Evolutionary conservation across 2,329 filamentous ascomycete species (phyloP), one percentile per base, ranked within the genome.

Genomic region (Cytospora piceae): DNA sequence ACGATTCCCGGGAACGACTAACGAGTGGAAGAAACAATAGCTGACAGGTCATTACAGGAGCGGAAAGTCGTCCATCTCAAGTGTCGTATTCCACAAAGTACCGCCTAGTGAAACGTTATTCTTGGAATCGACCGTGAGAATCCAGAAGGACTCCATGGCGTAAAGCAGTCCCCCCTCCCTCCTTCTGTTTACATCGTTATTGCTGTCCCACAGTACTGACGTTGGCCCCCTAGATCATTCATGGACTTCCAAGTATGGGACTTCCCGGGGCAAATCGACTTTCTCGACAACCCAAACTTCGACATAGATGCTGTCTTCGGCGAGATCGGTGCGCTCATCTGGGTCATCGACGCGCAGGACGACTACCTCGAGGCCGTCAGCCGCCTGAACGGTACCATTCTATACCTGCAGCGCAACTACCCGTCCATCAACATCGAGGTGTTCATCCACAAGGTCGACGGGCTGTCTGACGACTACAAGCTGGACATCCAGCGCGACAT

Each of bases 221-320:
- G 76, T 68, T 15, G 27, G 22, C 32, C 20, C 3, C 53, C 22
- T 66, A 97, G 93, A 71, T 98, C 95, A 3, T 98, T 99, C 76
- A 97, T 98, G 93, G 94, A 98, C 75, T 97, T 98, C 71, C 94
- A 98, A 79, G 92, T 97, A 57, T 97, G 94, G 92, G 95, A 99
- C 75, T 94, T 99, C 65, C 95, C 95, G 2, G 94, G 94, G 29
- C 94, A 98, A 78, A 87, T 98, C 70, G 92, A 97, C 79, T 82
- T 87, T 64, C 96, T 96, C 73, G 89, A 96, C 67, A 93, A 95
- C 73, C 89, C 92, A 4, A 90, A 88, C 57, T 96, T 96, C 73
- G 94, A 98, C 75, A 90, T 95, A 69, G 93, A 96, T 72, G 90
- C 92, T 73, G 94, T 98, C 73, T 99, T 99, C 77, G 91, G 93